phyloP scores from a whole-genome alignment of 2,329 filamentous ascomycete genomes.

The Zymoseptoria tritici region DNA sequence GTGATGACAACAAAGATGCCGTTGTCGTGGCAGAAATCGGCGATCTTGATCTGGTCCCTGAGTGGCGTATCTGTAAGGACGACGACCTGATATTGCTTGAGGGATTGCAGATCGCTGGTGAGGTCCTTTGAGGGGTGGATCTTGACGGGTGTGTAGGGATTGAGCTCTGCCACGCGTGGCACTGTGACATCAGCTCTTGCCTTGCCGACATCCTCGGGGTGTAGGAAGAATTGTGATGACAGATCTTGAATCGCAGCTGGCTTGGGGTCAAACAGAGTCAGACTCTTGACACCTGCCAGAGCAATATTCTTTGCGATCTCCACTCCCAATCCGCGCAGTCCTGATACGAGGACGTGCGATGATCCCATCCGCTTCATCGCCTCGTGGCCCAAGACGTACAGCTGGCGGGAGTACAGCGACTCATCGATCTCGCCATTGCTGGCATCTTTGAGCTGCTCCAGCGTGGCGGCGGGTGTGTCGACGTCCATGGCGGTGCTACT shows the following conservation, averaged over 20 bases:
- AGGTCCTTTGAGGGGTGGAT: slow-evolving; percentile 61
- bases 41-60: slow-evolving; percentile 71
- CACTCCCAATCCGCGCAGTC: slow-evolving; percentile 87
- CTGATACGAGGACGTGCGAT: slow-evolving; percentile 87
- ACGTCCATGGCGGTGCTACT: slow-evolving; percentile 50
- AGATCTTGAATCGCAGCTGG: slow-evolving; percentile 80
- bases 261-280: slow-evolving; percentile 85
- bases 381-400: slow-evolving; percentile 66
- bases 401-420: slow-evolving; percentile 59
- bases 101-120: slow-evolving; percentile 66
- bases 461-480: slow-evolving; percentile 50
- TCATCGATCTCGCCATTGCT: slow-evolving; percentile 57
- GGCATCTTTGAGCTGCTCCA: slow-evolving; percentile 51
- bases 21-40: slow-evolving; percentile 90
- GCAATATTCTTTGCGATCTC: slow-evolving; percentile 99
- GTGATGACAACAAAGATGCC: slow-evolving; percentile 83
- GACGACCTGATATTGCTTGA: slow-evolving; percentile 87
- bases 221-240: slow-evolving; percentile 96
- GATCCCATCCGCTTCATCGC: slow-evolving; percentile 99
- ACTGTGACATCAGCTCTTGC: slow-evolving; percentile 79
- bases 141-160: slow-evolving; percentile 87
- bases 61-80: slow-evolving; percentile 81
- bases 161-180: slow-evolving; percentile 86
- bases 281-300: slow-evolving; percentile 92
- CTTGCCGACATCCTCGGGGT: slow-evolving; percentile 80